Evolutionary conservation across 208 protist species (phyloP).

Genomic region (Angomonas desouzai): DNA sequence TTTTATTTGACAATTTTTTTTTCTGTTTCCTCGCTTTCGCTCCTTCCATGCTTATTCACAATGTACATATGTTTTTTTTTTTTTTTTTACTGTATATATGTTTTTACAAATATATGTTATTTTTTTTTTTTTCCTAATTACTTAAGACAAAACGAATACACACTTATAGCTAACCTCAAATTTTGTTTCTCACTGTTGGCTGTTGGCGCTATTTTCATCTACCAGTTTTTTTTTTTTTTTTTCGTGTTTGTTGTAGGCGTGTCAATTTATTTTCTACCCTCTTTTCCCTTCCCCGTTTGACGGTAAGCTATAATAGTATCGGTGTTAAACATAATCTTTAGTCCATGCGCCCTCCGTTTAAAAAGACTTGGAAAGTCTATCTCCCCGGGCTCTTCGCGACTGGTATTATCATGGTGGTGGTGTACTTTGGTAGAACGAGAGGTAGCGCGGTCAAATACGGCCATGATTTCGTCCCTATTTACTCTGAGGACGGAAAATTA

Average conservation of each 20-base stretch:
- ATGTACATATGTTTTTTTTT: constrained; percentile 11
- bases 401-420: constrained; percentile 50
- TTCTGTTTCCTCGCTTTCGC: constrained; percentile 10
- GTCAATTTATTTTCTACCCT: too few relatives aligned
- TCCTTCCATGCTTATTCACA: constrained; percentile 7
- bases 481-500: constrained; percentile 81
- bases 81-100: not conserved
- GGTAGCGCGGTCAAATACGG: constrained; percentile 68
- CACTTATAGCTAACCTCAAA: not conserved
- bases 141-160: constrained; percentile 4
- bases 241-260: not conserved
- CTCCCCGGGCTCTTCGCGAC: constrained; percentile 70
- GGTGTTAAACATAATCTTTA: too few relatives aligned
- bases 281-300: too few relatives aligned
- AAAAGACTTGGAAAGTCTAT: constrained; percentile 77
- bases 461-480: constrained; percentile 86
- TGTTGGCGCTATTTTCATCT: not conserved
- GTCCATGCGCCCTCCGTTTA: constrained; percentile 70
- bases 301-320: too few relatives aligned
- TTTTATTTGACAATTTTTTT: constrained; percentile 5
- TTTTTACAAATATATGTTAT: not conserved
- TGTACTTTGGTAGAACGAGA: constrained; percentile 66
- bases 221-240: constrained; percentile 3
- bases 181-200: not conserved
- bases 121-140: constrained; percentile 11